Conservation (phyloP, 441 rosid species). For the Populus hybrid region DNA sequence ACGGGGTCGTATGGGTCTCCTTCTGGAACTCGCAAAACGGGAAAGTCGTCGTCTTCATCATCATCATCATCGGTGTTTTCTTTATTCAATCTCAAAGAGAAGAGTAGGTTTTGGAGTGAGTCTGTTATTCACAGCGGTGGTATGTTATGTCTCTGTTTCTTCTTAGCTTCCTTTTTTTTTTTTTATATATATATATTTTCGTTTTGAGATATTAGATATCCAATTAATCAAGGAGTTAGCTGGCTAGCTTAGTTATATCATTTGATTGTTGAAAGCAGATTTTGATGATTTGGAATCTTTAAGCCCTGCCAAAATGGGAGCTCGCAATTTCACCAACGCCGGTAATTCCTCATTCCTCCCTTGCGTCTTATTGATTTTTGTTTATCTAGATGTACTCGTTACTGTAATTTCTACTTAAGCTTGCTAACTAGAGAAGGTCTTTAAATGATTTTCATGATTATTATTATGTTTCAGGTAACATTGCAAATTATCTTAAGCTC, state of each 20-base stretch:
- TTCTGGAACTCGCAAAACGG: too few relatives aligned
- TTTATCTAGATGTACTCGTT: too few relatives aligned
- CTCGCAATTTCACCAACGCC: slow-evolving; percentile 74
- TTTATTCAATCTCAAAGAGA: slow-evolving; percentile 7
- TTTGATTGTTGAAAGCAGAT: slow-evolving; percentile 32
- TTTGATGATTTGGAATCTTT: slow-evolving; percentile 73
- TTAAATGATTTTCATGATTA: not conserved
- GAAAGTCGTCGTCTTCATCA: too few relatives aligned
- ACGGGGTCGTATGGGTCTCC: too few relatives aligned
- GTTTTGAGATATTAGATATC: too few relatives aligned
- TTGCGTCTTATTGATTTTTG: too few relatives aligned
- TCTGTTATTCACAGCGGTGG: slow-evolving; percentile 55
- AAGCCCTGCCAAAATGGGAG: slow-evolving; percentile 47
- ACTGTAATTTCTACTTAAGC: too few relatives aligned
- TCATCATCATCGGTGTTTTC: too few relatives aligned
- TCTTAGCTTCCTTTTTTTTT: not conserved
- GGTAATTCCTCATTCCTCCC: slow-evolving; percentile 41
- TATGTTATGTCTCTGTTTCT: not conserved
- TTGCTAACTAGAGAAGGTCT: too few relatives aligned
- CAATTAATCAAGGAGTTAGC: too few relatives aligned
- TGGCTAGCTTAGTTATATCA: not conserved
- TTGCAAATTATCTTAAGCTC: slow-evolving; percentile 83
- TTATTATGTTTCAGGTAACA: slow-evolving; percentile 45
- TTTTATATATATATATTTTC: too few relatives aligned
- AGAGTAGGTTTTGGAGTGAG: slow-evolving; percentile 94